Evolutionary conservation across 352 stramenopile genomes (phyloP).

Genomic region (Pythium vanterpoolii): DNA sequence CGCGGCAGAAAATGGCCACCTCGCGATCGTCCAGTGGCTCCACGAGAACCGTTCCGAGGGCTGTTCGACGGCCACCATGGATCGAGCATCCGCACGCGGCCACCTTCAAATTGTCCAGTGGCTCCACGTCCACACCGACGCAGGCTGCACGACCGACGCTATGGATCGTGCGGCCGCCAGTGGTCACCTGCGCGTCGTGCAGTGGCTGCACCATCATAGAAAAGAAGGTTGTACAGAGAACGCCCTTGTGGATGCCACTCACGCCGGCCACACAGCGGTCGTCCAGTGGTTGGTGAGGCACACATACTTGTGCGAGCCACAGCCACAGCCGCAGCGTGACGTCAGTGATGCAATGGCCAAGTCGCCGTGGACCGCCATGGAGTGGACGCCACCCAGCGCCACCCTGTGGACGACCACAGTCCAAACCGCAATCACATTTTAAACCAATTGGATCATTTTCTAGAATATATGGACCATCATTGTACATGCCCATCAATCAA

Average conservation of each 20-base stretch:
- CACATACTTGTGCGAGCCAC: conserved; percentile 7
- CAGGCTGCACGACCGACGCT: conserved; percentile 28
- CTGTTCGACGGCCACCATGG: conserved; percentile 36
- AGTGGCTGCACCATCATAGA: conserved; percentile 32
- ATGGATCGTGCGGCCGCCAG: conserved; percentile 30
- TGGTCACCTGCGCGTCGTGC: conserved; percentile 25
- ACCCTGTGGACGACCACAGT: background rate
- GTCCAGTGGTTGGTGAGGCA: conserved; percentile 43
- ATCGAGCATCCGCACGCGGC: conserved; percentile 25
- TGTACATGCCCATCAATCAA: background rate
- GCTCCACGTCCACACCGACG: conserved; percentile 18
- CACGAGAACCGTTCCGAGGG: conserved; percentile 55
- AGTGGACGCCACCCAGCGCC: too few relatives aligned
- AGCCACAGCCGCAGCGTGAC: background rate
- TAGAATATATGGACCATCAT: background rate
- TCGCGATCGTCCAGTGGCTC: conserved; percentile 50
- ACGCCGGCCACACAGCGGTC: conserved; percentile 30
- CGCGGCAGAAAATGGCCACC: background rate
- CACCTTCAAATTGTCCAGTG: conserved; percentile 26
- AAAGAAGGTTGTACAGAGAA: conserved; percentile 40
- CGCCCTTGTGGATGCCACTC: conserved; percentile 39
- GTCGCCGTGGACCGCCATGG: background rate
- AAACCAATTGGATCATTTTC: background rate
- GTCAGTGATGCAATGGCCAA: background rate
- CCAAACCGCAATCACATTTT: background rate